phyloP scores from a whole-genome alignment of 1,139 yeast species.

The Suhomyces coccinellae region DNA sequence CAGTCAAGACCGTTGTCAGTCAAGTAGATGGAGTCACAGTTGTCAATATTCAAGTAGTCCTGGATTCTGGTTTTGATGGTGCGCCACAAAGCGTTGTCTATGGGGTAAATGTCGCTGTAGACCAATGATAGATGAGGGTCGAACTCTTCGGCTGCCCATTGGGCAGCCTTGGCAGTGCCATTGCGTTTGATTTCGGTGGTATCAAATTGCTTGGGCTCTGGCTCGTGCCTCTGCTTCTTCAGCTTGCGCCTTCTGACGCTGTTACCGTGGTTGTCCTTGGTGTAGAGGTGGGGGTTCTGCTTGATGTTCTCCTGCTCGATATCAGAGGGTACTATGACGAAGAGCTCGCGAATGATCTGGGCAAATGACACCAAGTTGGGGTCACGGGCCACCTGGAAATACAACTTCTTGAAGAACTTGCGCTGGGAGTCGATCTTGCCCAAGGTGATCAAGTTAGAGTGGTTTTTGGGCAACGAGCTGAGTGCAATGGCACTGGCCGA shows the following conservation, averaged over 20 bases:
- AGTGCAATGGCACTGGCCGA: constrained; percentile 70
- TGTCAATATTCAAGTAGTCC: constrained; percentile 61
- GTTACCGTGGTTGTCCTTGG: constrained; percentile 37
- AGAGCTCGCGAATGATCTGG: constrained; percentile 66
- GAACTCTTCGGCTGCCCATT: constrained; percentile 60
- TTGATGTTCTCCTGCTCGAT: constrained; percentile 38
- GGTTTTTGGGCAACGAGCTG: constrained; percentile 43
- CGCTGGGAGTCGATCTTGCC: constrained; percentile 43
- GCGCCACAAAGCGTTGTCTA: constrained; percentile 67
- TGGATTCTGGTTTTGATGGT: constrained; percentile 69
- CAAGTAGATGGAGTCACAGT: constrained; percentile 42
- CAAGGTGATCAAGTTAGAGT: constrained; percentile 37
- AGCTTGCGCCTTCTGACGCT: constrained; percentile 27
- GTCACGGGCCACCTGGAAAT: constrained; percentile 54
- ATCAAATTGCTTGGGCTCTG: constrained; percentile 26
- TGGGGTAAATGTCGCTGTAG: constrained; percentile 65
- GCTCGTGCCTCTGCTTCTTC: constrained; percentile 18
- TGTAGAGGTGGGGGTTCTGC: constrained; percentile 43
- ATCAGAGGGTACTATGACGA: constrained; percentile 49
- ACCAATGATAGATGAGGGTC: constrained; percentile 76
- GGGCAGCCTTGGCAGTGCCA: constrained; percentile 41
- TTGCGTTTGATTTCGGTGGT: constrained; percentile 24
- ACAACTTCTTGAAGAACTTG: constrained; percentile 48
- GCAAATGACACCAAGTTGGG: constrained; percentile 67
- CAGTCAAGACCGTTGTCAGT: constrained; percentile 47